A percentile compares a stretch with the other conserved stretches of the same genome.
Evolutionary conservation across 2,329 filamentous ascomycete species (phyloP).

Genomic region (Coccinonectria pachysandricola): DNA sequence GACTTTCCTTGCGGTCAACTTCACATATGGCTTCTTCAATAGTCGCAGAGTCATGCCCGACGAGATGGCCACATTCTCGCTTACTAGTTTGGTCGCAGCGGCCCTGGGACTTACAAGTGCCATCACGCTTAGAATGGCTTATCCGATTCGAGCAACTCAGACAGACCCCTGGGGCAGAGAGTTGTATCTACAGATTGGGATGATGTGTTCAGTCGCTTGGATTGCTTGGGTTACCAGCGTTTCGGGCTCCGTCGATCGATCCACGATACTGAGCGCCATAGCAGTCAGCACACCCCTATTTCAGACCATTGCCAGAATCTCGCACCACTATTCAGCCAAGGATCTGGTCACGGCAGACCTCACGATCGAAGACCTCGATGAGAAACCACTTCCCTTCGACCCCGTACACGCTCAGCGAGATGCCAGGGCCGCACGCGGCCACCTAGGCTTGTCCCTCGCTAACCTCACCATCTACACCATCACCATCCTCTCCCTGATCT

Average conservation of each 20-base stretch:
- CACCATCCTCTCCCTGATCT: slow-evolving; percentile 1
- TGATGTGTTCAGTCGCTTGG: slow-evolving; percentile 3
- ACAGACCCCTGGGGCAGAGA: slow-evolving; percentile 12
- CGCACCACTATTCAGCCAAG: slow-evolving; percentile 10
- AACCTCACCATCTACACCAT: slow-evolving; percentile 7
- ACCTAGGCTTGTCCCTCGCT: slow-evolving; percentile 5
- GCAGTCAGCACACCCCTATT: slow-evolving; percentile 12
- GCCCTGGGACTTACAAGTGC: slow-evolving; percentile 9
- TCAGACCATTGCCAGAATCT: slow-evolving; percentile 7
- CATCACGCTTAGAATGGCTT: slow-evolving; percentile 3
- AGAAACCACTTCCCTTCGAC: slow-evolving; percentile 2
- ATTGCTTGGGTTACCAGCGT: background rate
- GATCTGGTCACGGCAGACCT: slow-evolving; percentile 4
- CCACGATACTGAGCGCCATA: slow-evolving; percentile 7
- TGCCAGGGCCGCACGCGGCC: slow-evolving; percentile 1
- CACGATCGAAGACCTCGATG: slow-evolving; percentile 1
- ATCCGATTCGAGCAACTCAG: slow-evolving; percentile 2
- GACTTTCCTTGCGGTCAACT: slow-evolving; percentile 8
- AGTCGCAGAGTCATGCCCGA: slow-evolving; percentile 2
- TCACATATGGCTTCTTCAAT: slow-evolving; percentile 11
- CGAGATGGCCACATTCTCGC: slow-evolving; percentile 5
- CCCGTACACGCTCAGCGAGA: slow-evolving; percentile 3
- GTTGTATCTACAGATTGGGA: slow-evolving; percentile 9
- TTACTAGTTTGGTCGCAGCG: slow-evolving; percentile 6
- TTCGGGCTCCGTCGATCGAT: background rate